Percentiles rank a stretch among this genome's conserved stretches.
phyloP scores from a whole-genome alignment of 164 flowering plant species.

The Protea cynaroides region DNA sequence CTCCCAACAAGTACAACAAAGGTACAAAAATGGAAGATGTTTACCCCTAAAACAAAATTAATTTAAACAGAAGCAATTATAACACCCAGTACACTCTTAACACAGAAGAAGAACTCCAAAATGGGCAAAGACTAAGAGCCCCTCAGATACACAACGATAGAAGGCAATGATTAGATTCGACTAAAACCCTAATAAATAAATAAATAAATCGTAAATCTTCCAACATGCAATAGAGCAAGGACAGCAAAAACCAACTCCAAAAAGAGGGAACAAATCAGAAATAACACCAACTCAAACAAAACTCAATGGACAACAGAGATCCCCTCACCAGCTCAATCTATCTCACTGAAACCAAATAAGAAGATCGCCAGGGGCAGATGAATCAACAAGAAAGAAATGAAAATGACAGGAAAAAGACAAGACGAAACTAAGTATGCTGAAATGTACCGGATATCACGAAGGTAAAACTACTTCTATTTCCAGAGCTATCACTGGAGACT shows the following conservation, averaged over 20 bases:
- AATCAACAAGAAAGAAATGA: slow-evolving; percentile 4
- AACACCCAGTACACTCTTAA: not conserved
- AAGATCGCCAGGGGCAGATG: not conserved
- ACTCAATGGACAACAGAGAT: not conserved
- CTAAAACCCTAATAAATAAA: slow-evolving; percentile 6
- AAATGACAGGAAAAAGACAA: slow-evolving; percentile 7
- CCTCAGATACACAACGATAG: not conserved
- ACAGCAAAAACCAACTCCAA: slow-evolving; percentile 9
- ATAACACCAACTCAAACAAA: not conserved
- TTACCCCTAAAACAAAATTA: slow-evolving; percentile 2
- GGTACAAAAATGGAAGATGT: slow-evolving; percentile 1
- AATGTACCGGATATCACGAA: slow-evolving; percentile 18
- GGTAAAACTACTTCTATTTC: slow-evolving; percentile 17
- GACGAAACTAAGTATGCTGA: slow-evolving; percentile 11
- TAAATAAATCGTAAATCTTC: slow-evolving; percentile 6
- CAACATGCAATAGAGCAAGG: slow-evolving; percentile 1
- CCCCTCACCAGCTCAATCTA: slow-evolving; percentile 5
- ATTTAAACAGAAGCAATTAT: not conserved
- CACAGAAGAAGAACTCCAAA: slow-evolving; percentile 1
- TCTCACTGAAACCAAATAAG: not conserved
- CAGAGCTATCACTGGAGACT: slow-evolving; percentile 20
- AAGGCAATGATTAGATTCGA: not conserved
- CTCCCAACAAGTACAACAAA: slow-evolving; percentile 10
- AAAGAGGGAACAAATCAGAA: slow-evolving; percentile 9
- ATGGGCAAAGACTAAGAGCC: slow-evolving; percentile 7